Base-by-base conservation (phyloP, 768 basidiomycete species). In the Myochromella boudieri region DNA sequence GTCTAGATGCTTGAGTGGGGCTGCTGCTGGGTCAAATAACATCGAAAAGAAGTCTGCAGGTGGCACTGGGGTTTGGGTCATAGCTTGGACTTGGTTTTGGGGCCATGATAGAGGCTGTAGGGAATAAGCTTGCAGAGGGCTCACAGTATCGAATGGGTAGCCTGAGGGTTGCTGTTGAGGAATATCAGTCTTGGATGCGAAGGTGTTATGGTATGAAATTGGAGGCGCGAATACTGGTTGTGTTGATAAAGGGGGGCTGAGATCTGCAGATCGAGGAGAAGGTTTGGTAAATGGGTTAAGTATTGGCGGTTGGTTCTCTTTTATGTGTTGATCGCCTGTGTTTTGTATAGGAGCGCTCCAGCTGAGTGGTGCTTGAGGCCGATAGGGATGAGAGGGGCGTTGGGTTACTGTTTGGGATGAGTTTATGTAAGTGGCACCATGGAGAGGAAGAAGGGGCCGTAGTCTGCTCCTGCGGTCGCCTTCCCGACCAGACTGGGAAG, bases 1-100 rank as follows among this genome's bases (percentile, higher is more conserved):
- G 6, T 61, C 62, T 18, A 73, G 58, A 44, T 75, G 60, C 46
- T 68, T 67, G 20, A 72, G 46, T 20, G 68, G 65, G 11, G 68
- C 59, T 17, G 44, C 44, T 17, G 54, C 51, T 29, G 61, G 52
- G 43, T 66, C 60, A 15, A 64, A 46, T 25, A 53, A 11, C 44
- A 33, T 17, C 42, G 41, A 34, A 32, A 25, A 38, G 49, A 29
- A 15, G 21, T 7, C 15, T 18, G 43, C 17, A 8, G 39, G 14
- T 27, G 9, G 24, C 4, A 3, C 3, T 8, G 8, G 21, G 5
- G 20, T 38, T 11, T 25, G 21, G 21, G 9, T 38, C 37, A 41
- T 26, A 17, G 26, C 6, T 10, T 12, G 24, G 22, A 9, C 12
- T 34, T 42, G 41, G 11, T 10, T 12, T 10, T 43, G 42, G 3